Percentiles rank a stretch among this genome's conserved stretches.
phyloP scores from a whole-genome alignment of 1,284 basidiomycete species.

The Volvariella surrecta region DNA sequence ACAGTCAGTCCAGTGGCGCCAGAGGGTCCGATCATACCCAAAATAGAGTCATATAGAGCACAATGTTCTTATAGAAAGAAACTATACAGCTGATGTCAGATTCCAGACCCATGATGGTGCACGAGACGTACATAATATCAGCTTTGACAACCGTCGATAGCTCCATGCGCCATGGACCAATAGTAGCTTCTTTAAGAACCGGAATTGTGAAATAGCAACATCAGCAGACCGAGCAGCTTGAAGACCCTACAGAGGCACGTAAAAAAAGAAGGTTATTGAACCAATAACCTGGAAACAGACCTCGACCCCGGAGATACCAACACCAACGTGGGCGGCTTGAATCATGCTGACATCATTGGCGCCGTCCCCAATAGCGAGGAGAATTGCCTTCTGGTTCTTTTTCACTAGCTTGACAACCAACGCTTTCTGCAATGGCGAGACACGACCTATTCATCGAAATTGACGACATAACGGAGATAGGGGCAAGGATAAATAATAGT shows the following conservation, averaged over 20 bases:
- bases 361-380: slow-evolving; percentile 95
- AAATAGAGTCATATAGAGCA: slow-evolving; percentile 95
- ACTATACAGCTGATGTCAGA: slow-evolving; percentile 33
- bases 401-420: slow-evolving; percentile 98
- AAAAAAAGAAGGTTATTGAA: not conserved
- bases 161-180: slow-evolving; percentile 99
- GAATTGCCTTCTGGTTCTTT: slow-evolving; percentile 86
- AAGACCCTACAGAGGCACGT: slow-evolving; percentile 53
- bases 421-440: slow-evolving; percentile 97
- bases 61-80: slow-evolving; percentile 97
- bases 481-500: no score
- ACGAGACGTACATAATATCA: slow-evolving; percentile 76
- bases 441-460: slow-evolving; percentile 60
- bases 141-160: slow-evolving; percentile 90
- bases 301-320: slow-evolving; percentile 98
- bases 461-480: not conserved
- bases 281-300: slow-evolving; percentile 24
- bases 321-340: slow-evolving; percentile 94
- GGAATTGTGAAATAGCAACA: slow-evolving; percentile 96
- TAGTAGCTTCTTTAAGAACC: slow-evolving; percentile 92
- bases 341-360: slow-evolving; percentile 98
- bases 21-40: slow-evolving; percentile 53
- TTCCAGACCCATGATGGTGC: not conserved
- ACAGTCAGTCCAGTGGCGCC: slow-evolving; percentile 6
- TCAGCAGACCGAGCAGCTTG: slow-evolving; percentile 97